phyloP scores from a whole-genome alignment of 345 rosid genomes.

The Acer saccharum region DNA sequence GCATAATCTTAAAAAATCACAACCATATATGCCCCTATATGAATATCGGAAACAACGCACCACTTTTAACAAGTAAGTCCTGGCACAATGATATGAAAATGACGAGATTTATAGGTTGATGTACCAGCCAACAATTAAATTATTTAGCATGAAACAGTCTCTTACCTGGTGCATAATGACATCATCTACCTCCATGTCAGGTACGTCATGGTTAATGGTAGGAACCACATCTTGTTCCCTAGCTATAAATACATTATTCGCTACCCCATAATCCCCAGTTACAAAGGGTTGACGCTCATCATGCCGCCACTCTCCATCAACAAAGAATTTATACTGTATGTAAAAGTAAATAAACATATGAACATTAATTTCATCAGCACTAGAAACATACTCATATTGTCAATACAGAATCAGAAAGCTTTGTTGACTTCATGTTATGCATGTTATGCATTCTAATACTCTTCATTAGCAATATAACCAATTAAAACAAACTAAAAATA shows the following conservation, averaged over 20 bases:
- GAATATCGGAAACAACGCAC: not conserved
- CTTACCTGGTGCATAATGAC: slow-evolving; percentile 50
- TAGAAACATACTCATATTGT: slow-evolving; percentile 19
- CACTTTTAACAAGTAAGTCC: not conserved
- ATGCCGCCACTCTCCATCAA: slow-evolving; percentile 93
- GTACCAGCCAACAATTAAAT: not conserved
- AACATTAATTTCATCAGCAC: slow-evolving; percentile 25
- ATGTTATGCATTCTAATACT: not conserved
- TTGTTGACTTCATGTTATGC: no score
- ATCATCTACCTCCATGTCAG: slow-evolving; percentile 86
- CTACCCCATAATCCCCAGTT: slow-evolving; percentile 58
- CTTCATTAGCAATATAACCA: not conserved
- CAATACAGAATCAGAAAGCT: not conserved
- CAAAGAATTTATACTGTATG: slow-evolving; percentile 82
- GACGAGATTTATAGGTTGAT: not conserved
- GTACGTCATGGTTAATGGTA: slow-evolving; percentile 40
- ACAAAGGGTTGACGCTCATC: slow-evolving; percentile 75
- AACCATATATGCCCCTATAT: not conserved
- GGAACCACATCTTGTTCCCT: slow-evolving; percentile 46
- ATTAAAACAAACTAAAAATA: not conserved
- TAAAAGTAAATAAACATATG: slow-evolving; percentile 20
- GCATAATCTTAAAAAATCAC: not conserved
- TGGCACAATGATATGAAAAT: not conserved
- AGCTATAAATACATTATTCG: slow-evolving; percentile 65
- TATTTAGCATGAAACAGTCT: not conserved